Evolutionary conservation across 2,329 filamentous ascomycete genomes (phyloP), one percentile per base, ranked within the genome.

Genomic region (Scedosporium apiospermum): DNA sequence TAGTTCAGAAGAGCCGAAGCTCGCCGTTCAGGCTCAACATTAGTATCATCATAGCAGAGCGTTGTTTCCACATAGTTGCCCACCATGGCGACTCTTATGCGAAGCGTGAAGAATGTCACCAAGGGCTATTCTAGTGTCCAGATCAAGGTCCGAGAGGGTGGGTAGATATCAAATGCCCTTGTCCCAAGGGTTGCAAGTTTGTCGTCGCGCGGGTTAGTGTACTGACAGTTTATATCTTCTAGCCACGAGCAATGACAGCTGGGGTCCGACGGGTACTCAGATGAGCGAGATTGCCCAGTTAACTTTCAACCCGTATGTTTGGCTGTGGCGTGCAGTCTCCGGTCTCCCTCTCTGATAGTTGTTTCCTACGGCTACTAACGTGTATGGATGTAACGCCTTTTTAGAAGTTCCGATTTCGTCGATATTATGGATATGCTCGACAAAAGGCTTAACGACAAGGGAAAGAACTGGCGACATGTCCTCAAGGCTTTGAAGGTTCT

Each of bases 341-440:
- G 16, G 57, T n/a, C 27, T 42, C 10, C 9, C 44, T 14, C 10
- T 27, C 21, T 2, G 12, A 16, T 21, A 1, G n/a, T 30, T 30
- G 14, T 30, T 12, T 21, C 6, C 51, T 30, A 23, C n/a, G 6
- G 51, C 23, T 58, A n/a, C 21, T 26, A 42, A 18, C 27, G 1
- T 14, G 49, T 21, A n/a, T 57, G 49, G 41, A 21, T n/a, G 23
- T 46, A 41, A 60, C 60, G 38, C 16, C 41, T 42, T 51, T 49
- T 51, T 67, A 96, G 93, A 72, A 93, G 92, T 42, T 93, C 89
- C 76, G 95, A 98, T 75, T 99, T 99, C 79, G 96, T 96, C 79
- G 93, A 99, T 74, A 97, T 99, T 71, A 96, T 99, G 88, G 95
- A 99, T 75, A 99, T 99, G 91, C 82, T 99, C 68, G 95, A 99